Evolutionary conservation across 495 filamentous ascomycete genomes (phyloP), one percentile per base, ranked within the genome.

Genomic region (Xylaria acuta): DNA sequence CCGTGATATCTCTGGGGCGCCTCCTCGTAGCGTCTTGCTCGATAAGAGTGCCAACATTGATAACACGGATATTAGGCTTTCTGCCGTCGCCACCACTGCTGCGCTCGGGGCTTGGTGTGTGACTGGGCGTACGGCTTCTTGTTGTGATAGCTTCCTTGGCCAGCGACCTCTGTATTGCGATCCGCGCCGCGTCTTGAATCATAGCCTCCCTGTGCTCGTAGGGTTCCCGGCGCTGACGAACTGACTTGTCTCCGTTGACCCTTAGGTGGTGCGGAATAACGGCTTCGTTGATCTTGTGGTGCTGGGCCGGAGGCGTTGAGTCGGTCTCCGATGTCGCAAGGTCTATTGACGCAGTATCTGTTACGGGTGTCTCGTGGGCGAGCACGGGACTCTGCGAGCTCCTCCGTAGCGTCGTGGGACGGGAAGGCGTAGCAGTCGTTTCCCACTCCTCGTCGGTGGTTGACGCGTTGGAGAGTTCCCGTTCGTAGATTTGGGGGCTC

Each of bases 381-480:
- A 40, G 77, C 75, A 51, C 74, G 72, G 59, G 30, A 72, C 75
- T 85, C 83, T 59, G 76, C 83, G 65, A 84, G 65, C 34, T 74
- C 62, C 67, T 85, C 83, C 43, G 80, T 78, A 68, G 77, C 72
- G 36, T 69, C 40, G 27, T 69, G 75, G 56, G 75, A 73, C 62
- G 83, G 83, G 80, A 84, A 81, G 47, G 75, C 60, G 79, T 80
- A 53, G 36, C 3, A 3, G 75, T 65, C 64, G 68, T 43, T 74
- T 38, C 65, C 66, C 60, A 34, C n/a, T 58, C 27, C 45, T 64
- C 63, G 36, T 71, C 27, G 20, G 30, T 65, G 40, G 41, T 49
- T 59, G 58, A 49, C 47, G 51, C 72, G 73, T 41, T 73, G 75
- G n/a, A 79, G 66, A 56, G 47, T 63, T 60, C 49, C 67, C 0